Conservation (phyloP, 2,329 filamentous ascomycete genomes). For the Kalaharituber pfeilii region DNA sequence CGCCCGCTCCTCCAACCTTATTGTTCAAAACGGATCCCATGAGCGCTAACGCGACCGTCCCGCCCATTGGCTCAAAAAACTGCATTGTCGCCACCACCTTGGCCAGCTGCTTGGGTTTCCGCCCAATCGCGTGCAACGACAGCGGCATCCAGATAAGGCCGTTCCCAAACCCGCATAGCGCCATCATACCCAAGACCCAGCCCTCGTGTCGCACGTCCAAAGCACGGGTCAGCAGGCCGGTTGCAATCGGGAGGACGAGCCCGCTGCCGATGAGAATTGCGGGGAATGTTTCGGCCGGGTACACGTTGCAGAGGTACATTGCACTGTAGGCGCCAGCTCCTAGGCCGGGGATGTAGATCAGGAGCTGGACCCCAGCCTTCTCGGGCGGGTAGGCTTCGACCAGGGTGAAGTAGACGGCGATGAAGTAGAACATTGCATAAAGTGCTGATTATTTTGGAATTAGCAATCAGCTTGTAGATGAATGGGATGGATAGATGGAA, state of each 20-base stretch:
- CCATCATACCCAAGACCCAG: constrained; percentile 49
- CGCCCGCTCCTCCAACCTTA: constrained; percentile 25
- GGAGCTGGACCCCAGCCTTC: constrained; percentile 38
- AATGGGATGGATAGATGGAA: too few relatives aligned
- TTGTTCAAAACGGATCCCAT: constrained; percentile 57
- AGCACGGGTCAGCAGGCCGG: constrained; percentile 42
- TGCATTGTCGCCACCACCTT: constrained; percentile 42
- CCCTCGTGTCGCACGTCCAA: constrained; percentile 33
- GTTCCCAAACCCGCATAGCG: constrained; percentile 29
- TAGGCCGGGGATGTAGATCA: constrained; percentile 33
- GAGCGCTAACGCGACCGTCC: constrained; percentile 46
- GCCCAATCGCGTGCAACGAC: constrained; percentile 44
- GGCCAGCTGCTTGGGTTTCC: constrained; percentile 41
- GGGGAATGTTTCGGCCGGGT: constrained; percentile 44
- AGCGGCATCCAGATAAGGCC: constrained; percentile 49
- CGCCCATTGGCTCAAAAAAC: constrained; percentile 44
- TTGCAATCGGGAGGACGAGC: constrained; percentile 31
- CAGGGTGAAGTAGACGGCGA: constrained; percentile 49
- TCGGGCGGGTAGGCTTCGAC: constrained; percentile 38
- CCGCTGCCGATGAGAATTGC: constrained; percentile 39
- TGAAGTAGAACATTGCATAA: constrained; percentile 47
- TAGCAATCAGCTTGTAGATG: not conserved
- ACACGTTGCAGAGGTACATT: constrained; percentile 42
- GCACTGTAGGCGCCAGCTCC: constrained; percentile 39
- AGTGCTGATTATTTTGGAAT: constrained; percentile 20